Conservation (phyloP, 208 protist genomes). For the Trypanosoma vivax region DNA sequence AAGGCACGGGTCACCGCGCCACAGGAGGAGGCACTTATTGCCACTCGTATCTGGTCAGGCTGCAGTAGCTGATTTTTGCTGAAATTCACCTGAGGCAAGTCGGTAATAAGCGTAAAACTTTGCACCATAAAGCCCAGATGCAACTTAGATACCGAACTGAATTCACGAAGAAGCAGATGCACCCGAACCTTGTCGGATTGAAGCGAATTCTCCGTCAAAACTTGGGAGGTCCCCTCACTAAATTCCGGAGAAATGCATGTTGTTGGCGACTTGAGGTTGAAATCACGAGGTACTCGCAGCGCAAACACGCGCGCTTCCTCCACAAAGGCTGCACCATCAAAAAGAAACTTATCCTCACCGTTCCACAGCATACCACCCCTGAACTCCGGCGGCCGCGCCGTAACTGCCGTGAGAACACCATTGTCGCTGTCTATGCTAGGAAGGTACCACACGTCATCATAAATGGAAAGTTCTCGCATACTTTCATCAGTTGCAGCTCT, state of each 20-base stretch:
- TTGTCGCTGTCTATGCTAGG: neutral
- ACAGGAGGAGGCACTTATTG: conserved; percentile 18
- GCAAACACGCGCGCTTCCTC: conserved; percentile 66
- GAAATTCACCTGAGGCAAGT: conserved; percentile 23
- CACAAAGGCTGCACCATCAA: conserved; percentile 51
- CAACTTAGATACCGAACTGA: conserved; percentile 34
- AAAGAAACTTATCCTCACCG: conserved; percentile 39
- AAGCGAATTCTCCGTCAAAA: neutral
- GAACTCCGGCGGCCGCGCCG: conserved; percentile 54
- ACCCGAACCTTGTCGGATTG: conserved; percentile 13
- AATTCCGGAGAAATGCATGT: no score
- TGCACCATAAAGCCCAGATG: conserved; percentile 48
- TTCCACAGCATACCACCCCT: conserved; percentile 60
- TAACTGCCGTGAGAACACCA: conserved; percentile 24
- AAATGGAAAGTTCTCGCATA: conserved; percentile 12
- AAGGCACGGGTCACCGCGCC: conserved; percentile 46
- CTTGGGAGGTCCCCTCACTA: neutral
- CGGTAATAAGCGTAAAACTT: conserved; percentile 55
- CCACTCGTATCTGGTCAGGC: conserved; percentile 16
- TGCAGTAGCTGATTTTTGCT: conserved; percentile 34
- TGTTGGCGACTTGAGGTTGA: no score
- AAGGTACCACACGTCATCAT: conserved; percentile 9
- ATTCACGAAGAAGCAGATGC: conserved; percentile 54
- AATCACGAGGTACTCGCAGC: conserved; percentile 7
- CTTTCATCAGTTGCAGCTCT: conserved; percentile 1